Evolutionary conservation across 2,329 filamentous ascomycete species (phyloP).

Genomic region (Aspergillus fumigatus): DNA sequence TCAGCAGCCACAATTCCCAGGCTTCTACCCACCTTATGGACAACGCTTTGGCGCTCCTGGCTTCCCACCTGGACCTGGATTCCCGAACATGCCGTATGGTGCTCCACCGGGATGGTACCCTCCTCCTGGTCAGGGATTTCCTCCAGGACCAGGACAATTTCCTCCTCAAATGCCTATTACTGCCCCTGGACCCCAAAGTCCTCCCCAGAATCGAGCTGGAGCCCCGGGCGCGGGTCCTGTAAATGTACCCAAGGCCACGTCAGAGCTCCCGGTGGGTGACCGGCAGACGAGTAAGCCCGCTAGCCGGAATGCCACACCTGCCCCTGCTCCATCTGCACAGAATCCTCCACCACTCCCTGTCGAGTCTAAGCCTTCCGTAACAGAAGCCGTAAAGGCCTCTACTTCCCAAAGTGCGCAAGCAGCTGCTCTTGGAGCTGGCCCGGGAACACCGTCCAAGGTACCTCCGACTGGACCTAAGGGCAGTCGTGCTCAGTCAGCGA

Average conservation of each 20-base stretch:
- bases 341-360: conserved; percentile 33
- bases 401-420: conserved; percentile 17
- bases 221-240: conserved; percentile 24
- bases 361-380: conserved; percentile 36
- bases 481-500: conserved; percentile 43
- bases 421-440: conserved; percentile 13
- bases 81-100: conserved; percentile 72
- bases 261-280: conserved; percentile 41
- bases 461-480: conserved; percentile 34
- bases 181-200: conserved; percentile 45
- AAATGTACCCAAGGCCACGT: conserved; percentile 33
- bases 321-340: conserved; percentile 24
- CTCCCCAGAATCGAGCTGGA: conserved; percentile 34
- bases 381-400: conserved; percentile 31
- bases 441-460: conserved; percentile 17
- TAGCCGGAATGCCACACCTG: conserved; percentile 32
- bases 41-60: conserved; percentile 47
- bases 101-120: conserved; percentile 74
- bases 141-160: conserved; percentile 60
- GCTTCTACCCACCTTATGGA: conserved; percentile 44
- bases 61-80: conserved; percentile 58
- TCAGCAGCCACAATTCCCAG: conserved; percentile 40
- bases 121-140: conserved; percentile 69
- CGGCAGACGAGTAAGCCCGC: conserved; percentile 33
- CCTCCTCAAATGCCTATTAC: conserved; percentile 58